Evolutionary conservation across 306 rosid species (phyloP), one percentile per base, ranked within the genome.

Genomic region (Hippophae tibetana): DNA sequence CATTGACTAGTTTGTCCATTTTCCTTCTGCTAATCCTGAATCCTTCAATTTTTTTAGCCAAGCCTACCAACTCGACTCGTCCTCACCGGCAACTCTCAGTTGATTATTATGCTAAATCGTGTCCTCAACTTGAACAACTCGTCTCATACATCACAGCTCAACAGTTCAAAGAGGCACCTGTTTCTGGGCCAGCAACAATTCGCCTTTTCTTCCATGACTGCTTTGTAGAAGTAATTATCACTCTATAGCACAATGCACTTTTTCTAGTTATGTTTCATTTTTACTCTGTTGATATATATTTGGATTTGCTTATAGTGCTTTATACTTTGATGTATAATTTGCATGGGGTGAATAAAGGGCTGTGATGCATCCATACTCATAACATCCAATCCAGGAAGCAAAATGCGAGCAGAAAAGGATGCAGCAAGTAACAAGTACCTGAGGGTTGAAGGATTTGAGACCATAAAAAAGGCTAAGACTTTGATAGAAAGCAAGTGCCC

Each of bases 181-280:
- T 81, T 65, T 81, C 97, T 13, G 94, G 71, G 3, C 97, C 97
- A 7, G 97, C 97, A 55, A 90, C 95, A 62, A 83, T 90, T 56
- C 88, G 88, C 25, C 97, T 90, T 14, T 80, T 90, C 77, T 87
- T 84, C 79, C 97, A 90, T 50, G 97, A 90, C 74, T 90, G 97
- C 79, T 84, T 90, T 72, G 94, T 90, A 7, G 89, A 84, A 79
- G 97, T 90, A 81, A 71, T 70, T 38, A 41, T 43, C 40, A 9
- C 58, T 66, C 67, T 57, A 48, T 25, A 43, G 5, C 56, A 55
- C 14, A 55, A 53, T 47, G 55, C 64, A 54, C 49, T 14, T 63
- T 66, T 38, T 6, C 41, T 56, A 38, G 8, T 26, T n/a, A 13
- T n/a, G 6, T 13, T 47, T 47, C 13, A 44, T 14, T 70, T 6